Evolutionary conservation across 2,329 filamentous ascomycete species (phyloP).

Genomic region (Zasmidium cellare): DNA sequence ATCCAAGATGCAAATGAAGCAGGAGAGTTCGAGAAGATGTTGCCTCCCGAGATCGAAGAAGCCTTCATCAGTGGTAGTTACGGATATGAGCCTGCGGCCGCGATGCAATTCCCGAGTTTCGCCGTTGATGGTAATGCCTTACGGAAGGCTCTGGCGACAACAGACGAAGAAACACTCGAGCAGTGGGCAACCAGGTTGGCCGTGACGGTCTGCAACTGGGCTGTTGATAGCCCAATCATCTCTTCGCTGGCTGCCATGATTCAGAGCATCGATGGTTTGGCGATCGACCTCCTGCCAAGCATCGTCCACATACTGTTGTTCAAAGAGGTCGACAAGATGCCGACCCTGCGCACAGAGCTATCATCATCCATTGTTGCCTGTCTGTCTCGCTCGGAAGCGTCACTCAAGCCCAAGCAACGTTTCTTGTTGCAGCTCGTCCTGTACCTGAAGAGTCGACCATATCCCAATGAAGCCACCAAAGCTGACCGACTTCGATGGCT

Average conservation of each 20-base stretch:
- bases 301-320: conserved; percentile 79
- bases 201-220: conserved; percentile 48
- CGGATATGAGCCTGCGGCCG: conserved; percentile 26
- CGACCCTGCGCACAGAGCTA: conserved; percentile 60
- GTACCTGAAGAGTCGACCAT: conserved; percentile 80
- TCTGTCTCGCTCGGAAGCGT: conserved; percentile 53
- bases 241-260: conserved; percentile 68
- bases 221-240: conserved; percentile 66
- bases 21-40: conserved; percentile 30
- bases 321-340: conserved; percentile 64
- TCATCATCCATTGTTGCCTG: conserved; percentile 67
- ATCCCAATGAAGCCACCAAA: conserved; percentile 74
- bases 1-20: conserved; percentile 22
- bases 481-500: conserved; percentile 82
- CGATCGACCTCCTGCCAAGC: conserved; percentile 69
- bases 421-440: conserved; percentile 77
- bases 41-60: conserved; percentile 26
- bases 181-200: conserved; percentile 30
- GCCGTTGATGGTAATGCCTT: conserved; percentile 10
- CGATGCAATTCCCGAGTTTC: neutral
- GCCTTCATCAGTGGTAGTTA: conserved; percentile 27
- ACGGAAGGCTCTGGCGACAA: conserved; percentile 19
- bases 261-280: conserved; percentile 65
- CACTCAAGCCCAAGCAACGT: conserved; percentile 63
- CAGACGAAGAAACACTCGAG: conserved; percentile 14